phyloP scores from a whole-genome alignment of 2,329 filamentous ascomycete genomes.

The Neopestalotiopsis sp. region DNA sequence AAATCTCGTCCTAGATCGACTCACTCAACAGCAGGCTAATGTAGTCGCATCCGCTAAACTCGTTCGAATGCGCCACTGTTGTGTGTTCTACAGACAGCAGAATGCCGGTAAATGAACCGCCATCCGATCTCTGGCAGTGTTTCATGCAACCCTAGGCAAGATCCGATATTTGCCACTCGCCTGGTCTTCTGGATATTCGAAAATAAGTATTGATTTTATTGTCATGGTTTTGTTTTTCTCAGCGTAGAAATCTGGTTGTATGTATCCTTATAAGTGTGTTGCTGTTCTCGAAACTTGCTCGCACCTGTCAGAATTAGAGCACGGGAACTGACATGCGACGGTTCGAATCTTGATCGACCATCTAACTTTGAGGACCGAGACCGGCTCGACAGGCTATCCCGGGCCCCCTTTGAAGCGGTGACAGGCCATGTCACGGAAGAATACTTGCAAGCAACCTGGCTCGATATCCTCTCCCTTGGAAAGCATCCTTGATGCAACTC shows the following conservation, averaged over 20 bases:
- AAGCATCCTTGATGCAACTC: not conserved
- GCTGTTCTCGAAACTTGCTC: not conserved
- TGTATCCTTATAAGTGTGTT: not conserved
- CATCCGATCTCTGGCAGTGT: not conserved
- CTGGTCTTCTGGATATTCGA: not conserved
- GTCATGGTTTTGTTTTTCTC: not conserved
- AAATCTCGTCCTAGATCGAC: not conserved
- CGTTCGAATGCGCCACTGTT: not conserved
- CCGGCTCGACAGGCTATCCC: conserved; percentile 11
- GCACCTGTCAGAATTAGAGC: not conserved
- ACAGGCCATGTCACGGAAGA: not conserved
- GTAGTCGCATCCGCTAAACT: not conserved
- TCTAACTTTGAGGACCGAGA: conserved; percentile 5
- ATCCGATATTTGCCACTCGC: not conserved
- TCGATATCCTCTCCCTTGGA: not conserved
- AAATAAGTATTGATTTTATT: too few species aligned
- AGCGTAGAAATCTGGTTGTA: not conserved
- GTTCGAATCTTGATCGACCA: not conserved
- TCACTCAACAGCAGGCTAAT: not conserved
- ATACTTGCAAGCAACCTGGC: not conserved
- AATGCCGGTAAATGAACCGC: not conserved
- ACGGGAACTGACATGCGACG: not conserved
- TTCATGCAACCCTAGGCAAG: not conserved
- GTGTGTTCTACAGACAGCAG: not conserved
- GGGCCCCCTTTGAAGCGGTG: conserved; percentile 7